Evolutionary conservation across 1,139 yeast genomes (phyloP), one percentile per base, ranked within the genome.

Genomic region (Debaryomyces sp.): DNA sequence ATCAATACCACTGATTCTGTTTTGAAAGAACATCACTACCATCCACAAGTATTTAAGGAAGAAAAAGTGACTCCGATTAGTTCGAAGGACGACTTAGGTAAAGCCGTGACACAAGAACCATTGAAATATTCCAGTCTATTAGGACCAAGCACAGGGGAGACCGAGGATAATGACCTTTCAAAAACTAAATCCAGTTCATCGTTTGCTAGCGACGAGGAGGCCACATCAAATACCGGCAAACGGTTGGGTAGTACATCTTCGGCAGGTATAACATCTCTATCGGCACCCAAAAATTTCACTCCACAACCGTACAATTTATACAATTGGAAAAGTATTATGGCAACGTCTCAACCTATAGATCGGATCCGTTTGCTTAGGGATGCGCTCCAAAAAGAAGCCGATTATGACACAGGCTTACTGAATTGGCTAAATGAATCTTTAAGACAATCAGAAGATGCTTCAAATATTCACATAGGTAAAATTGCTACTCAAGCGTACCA

Each of bases 401-500:
- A 66, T 13, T 67, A 71, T 47, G 78, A 77, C 30, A 68, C 81
- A 0, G 84, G 84, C 1, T 62, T 80, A 23, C 71, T 68, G 38
- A 62, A 66, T n/a, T 80, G 84, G 84, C 62, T 80, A 7, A 50
- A 58, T 48, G 77, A 66, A 40, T 71, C 77, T 0, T 63, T 76
- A 47, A 72, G 68, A 51, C 68, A 61, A 50, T 63, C 74, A 0
- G 71, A 73, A 40, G 62, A 58, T 29, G 57, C 70, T 7, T 59
- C 75, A 6, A 67, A 60, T 45, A 74, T 76, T 43, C 80, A 74
- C 52, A 74, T 76, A 50, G 80, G 81, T 3, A 67, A 68, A 44
- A 67, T 76, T 40, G 80, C 80, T 0, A 64, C 78, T 6, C 73
- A 72, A 44, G 80, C 80, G 3, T 76, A 76, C 54, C 77, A 72